These are phyloP conservation scores for Nitzschia putrida DNA, from an alignment of 108 stramenopile species.

Conservation along the genomic window DNA sequence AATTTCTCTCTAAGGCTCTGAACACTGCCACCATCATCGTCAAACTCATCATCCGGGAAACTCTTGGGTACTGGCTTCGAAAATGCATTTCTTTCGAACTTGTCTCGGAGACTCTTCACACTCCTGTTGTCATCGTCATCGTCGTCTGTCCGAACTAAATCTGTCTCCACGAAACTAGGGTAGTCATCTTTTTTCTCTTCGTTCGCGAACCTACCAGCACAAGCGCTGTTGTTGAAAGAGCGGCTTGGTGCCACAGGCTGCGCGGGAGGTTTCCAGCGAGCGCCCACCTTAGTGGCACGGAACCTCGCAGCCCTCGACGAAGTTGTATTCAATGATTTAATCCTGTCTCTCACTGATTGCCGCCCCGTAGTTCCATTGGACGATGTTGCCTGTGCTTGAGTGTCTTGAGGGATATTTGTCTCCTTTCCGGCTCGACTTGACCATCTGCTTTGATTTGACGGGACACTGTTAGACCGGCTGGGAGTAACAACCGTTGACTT, in stretches of 20 bases:
- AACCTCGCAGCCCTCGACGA: not conserved
- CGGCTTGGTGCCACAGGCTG: not conserved
- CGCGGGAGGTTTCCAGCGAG: not conserved
- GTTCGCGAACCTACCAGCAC: not conserved
- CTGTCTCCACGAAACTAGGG: not conserved
- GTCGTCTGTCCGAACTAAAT: not conserved
- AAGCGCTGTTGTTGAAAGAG: constrained; percentile 1
- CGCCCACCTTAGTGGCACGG: not conserved
- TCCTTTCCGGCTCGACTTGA: too few relatives aligned
- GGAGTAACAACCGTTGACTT: not conserved
- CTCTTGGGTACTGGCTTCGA: not conserved
- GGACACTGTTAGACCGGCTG: too few relatives aligned
- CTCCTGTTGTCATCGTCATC: constrained; percentile 27
- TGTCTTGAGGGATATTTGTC: too few relatives aligned
- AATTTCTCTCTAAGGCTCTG: constrained; percentile 23
- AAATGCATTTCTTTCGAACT: constrained; percentile 1
- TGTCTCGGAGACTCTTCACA: constrained; percentile 28
- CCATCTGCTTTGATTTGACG: too few relatives aligned
- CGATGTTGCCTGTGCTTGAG: too few relatives aligned
- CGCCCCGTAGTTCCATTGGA: not conserved
- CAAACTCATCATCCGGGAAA: constrained; percentile 6
- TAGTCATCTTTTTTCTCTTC: constrained; percentile 25
- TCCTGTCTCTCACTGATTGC: constrained; percentile 23
- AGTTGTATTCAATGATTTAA: constrained; percentile 26
- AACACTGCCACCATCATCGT: constrained; percentile 21